These are phyloP conservation scores for Aspergillus bertholletiae DNA, from an alignment of 495 filamentous ascomycete species.

Conservation along the genomic window DNA sequence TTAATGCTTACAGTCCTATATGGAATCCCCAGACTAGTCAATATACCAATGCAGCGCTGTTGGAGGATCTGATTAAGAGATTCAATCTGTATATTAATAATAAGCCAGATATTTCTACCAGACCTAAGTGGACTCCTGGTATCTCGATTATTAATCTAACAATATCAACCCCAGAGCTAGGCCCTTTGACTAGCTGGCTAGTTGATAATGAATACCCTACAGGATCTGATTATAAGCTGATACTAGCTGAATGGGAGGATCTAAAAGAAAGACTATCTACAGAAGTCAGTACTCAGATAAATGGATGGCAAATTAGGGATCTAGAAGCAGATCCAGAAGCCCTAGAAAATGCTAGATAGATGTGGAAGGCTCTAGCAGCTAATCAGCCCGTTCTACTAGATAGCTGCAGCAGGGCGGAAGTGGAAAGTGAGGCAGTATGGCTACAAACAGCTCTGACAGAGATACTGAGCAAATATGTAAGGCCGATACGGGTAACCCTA, in stretches of 20 bases:
- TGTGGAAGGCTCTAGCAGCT: too few relatives aligned
- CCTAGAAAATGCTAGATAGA: neutral
- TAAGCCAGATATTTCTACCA: neutral
- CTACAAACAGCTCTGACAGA: too few relatives aligned
- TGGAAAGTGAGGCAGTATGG: too few relatives aligned
- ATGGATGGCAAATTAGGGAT: neutral
- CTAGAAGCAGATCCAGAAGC: neutral
- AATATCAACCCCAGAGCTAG: constrained; percentile 5
- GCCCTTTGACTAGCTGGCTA: too few relatives aligned
- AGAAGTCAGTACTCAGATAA: neutral
- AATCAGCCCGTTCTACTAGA: too few relatives aligned
- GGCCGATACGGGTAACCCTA: too few relatives aligned
- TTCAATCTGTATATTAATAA: constrained; percentile 3
- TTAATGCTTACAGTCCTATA: too few relatives aligned
- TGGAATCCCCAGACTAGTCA: too few relatives aligned
- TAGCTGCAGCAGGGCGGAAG: too few relatives aligned
- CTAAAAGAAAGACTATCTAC: neutral
- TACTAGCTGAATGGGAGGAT: neutral
- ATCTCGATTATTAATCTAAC: constrained; percentile 2
- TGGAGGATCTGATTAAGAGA: too few relatives aligned
- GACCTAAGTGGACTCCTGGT: neutral
- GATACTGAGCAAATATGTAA: too few relatives aligned
- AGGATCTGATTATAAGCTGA: neutral
- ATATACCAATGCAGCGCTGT: too few relatives aligned
- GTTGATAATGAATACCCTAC: constrained; percentile 1